Percentiles rank a stretch among this genome's conserved stretches.
Evolutionary conservation across 495 filamentous ascomycete species (phyloP).

Genomic region (Penicillium psychrofluorescens): DNA sequence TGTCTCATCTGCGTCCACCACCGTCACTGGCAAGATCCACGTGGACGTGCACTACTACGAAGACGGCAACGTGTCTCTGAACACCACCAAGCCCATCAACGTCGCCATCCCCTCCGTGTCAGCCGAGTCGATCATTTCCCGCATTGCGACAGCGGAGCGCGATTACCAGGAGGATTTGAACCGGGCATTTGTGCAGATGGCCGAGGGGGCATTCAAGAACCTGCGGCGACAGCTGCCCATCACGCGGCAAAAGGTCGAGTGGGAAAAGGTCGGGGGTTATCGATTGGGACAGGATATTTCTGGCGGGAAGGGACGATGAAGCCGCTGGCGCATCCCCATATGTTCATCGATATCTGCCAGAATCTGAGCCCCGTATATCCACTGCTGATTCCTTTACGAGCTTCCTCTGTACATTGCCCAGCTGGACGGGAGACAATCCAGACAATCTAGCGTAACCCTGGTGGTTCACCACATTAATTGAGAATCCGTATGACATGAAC

Average conservation of each 20-base stretch:
- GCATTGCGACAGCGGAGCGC: constrained; percentile 73
- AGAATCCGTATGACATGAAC: too few species aligned
- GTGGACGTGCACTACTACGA: constrained; percentile 95
- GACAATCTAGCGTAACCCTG: too few species aligned
- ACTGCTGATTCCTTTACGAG: too few species aligned
- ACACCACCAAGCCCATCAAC: constrained; percentile 70
- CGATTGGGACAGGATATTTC: constrained; percentile 66
- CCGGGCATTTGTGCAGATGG: constrained; percentile 75
- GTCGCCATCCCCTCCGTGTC: constrained; percentile 50
- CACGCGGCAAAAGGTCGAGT: constrained; percentile 97
- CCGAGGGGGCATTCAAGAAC: constrained; percentile 91
- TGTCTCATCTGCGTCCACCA: constrained; percentile 52
- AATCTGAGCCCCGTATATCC: too few species aligned
- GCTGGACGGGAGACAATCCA: too few species aligned
- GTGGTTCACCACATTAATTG: too few species aligned
- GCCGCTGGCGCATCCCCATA: background rate
- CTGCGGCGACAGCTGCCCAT: constrained; percentile 89
- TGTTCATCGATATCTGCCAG: too few species aligned
- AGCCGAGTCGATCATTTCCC: constrained; percentile 60
- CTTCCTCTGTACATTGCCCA: too few species aligned
- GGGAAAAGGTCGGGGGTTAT: constrained; percentile 98
- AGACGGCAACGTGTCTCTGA: constrained; percentile 91
- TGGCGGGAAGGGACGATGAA: constrained; percentile 32
- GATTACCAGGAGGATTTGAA: constrained; percentile 96
- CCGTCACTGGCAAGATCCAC: constrained; percentile 40